These are phyloP conservation scores for Metschnikowia picachoensis DNA, from an alignment of 805 yeast genomes.

Conservation along the genomic window DNA sequence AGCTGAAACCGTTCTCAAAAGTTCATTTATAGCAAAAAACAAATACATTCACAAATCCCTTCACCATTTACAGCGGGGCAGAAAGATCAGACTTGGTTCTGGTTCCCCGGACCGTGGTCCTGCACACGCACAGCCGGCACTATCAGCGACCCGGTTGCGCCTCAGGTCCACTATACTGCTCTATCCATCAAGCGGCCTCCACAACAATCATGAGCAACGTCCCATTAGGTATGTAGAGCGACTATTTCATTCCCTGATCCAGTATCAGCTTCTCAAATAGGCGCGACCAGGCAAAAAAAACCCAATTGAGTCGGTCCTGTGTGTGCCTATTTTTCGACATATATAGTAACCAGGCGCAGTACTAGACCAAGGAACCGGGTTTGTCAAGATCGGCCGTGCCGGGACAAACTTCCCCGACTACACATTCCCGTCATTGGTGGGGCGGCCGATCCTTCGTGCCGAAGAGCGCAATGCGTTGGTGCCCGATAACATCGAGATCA, in stretches of 20 bases:
- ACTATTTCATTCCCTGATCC: not conserved
- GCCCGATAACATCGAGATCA: conserved; percentile 67
- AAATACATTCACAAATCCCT: no score
- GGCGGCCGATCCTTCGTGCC: conserved; percentile 94
- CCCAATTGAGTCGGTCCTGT: no score
- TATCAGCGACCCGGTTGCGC: conserved; percentile 12
- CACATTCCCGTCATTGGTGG: conserved; percentile 96
- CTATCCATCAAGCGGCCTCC: not conserved
- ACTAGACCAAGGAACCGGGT: conserved; percentile 98
- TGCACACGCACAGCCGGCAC: not conserved
- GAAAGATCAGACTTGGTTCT: not conserved
- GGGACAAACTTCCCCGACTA: conserved; percentile 96
- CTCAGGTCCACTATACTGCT: conserved; percentile 2
- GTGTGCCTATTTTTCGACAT: not conserved
- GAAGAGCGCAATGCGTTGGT: conserved; percentile 70
- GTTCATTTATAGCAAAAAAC: no score
- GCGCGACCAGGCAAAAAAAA: no score
- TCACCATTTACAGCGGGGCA: not conserved
- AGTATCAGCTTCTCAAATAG: not conserved
- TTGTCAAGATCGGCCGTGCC: conserved; percentile 94
- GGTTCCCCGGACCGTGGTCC: not conserved
- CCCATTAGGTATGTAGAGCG: conserved; percentile 18
- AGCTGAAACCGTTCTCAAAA: no score
- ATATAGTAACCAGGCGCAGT: conserved; percentile 42
- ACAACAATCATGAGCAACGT: conserved; percentile 14